Percentiles rank a stretch among this genome's conserved stretches.
These are phyloP conservation scores for Eutrema japonicum DNA, from an alignment of 345 rosid species.

Conservation along the genomic window DNA sequence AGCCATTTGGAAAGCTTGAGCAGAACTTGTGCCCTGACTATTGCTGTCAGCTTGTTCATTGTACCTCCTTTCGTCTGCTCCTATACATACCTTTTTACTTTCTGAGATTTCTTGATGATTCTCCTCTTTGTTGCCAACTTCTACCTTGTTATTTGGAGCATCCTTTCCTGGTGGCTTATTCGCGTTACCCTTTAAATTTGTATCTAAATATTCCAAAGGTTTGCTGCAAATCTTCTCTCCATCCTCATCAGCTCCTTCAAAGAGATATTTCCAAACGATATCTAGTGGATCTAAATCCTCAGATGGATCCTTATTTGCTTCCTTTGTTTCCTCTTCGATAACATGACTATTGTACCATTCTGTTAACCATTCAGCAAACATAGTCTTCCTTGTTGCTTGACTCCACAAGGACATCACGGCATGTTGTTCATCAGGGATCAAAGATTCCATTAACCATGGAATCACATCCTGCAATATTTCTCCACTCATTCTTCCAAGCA, in stretches of 20 bases:
- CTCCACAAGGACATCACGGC: constrained; percentile 63
- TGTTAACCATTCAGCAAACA: constrained; percentile 76
- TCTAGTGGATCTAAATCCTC: constrained; percentile 57
- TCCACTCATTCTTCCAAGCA: constrained; percentile 74
- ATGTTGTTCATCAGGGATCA: constrained; percentile 62
- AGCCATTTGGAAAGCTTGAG: constrained; percentile 40
- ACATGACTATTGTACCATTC: constrained; percentile 73
- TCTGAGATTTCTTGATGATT: constrained; percentile 31
- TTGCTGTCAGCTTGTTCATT: constrained; percentile 32
- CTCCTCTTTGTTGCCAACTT: constrained; percentile 36
- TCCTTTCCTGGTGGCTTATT: constrained; percentile 34
- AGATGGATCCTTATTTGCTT: constrained; percentile 38
- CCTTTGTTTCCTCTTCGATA: constrained; percentile 32
- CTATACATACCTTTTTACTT: constrained; percentile 36
- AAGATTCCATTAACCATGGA: constrained; percentile 71
- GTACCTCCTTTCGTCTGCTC: constrained; percentile 36
- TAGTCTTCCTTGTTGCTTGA: constrained; percentile 70
- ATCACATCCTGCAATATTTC: constrained; percentile 70
- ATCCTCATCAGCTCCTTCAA: constrained; percentile 48
- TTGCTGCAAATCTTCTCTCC: constrained; percentile 35
- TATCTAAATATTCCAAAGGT: constrained; percentile 26
- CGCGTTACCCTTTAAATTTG: constrained; percentile 13
- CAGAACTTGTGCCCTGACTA: constrained; percentile 27
- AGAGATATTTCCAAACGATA: constrained; percentile 59
- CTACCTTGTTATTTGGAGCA: constrained; percentile 29